phyloP scores from a whole-genome alignment of 2,329 filamentous ascomycete genomes.

The Calonectria multiphialidica region DNA sequence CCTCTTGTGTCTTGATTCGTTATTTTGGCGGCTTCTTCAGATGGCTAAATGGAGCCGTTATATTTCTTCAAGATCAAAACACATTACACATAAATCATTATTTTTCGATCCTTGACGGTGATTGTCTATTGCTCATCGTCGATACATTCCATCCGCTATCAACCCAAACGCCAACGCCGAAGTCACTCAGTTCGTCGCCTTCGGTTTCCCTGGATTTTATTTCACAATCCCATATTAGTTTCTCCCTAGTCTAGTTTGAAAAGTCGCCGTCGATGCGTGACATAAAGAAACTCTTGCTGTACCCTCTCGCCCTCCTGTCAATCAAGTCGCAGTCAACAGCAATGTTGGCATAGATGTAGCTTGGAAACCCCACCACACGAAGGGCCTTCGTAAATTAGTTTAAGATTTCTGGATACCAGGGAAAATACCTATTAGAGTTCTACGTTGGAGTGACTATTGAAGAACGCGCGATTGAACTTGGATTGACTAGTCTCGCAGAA shows the following conservation, averaged over 20 bases:
- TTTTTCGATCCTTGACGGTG: not conserved
- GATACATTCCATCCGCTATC: slow-evolving; percentile 7
- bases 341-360: not conserved
- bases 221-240: not conserved
- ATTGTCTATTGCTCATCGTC: not conserved
- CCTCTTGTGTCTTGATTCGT: no score
- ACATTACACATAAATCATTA: not conserved
- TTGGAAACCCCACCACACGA: not conserved
- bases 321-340: not conserved
- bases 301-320: not conserved
- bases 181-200: not conserved
- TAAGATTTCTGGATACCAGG: no score
- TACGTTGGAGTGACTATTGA: no score
- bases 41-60: not conserved
- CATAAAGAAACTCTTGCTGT: not conserved
- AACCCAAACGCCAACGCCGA: not conserved
- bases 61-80: not conserved
- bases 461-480: no score
- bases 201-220: slow-evolving; percentile 5
- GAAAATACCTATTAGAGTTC: no score
- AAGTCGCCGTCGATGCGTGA: slow-evolving; percentile 1
- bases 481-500: no score
- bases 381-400: no score
- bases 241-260: slow-evolving; percentile 1
- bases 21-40: no score